Evolutionary conservation across 805 yeast species (phyloP).

Genomic region (Candida golubevii): DNA sequence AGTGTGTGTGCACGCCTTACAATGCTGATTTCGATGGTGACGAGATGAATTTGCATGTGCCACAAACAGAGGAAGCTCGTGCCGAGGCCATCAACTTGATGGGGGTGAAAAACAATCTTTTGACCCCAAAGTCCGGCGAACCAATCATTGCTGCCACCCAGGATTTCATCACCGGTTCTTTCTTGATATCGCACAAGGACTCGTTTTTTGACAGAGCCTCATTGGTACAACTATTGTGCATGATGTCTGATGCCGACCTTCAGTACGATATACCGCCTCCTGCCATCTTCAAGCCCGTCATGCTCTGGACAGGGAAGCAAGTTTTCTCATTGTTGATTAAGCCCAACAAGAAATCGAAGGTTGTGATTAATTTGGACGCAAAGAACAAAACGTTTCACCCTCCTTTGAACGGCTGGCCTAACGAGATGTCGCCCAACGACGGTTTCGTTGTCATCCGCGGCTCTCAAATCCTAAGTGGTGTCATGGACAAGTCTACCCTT

Average conservation of each 20-base stretch:
- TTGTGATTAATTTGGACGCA: conserved; percentile 87
- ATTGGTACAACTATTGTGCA: conserved; percentile 74
- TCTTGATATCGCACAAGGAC: conserved; percentile 87
- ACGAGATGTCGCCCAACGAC: conserved; percentile 96
- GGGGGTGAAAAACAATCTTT: conserved; percentile 94
- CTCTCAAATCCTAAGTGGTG: conserved; percentile 83
- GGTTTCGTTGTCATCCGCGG: conserved; percentile 90
- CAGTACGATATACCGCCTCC: conserved; percentile 97
- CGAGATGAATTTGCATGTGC: conserved; percentile 98
- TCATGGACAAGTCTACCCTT: conserved; percentile 91
- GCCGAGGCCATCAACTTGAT: conserved; percentile 97
- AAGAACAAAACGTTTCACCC: conserved; percentile 86
- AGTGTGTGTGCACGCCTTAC: conserved; percentile 98
- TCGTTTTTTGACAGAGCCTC: conserved; percentile 86
- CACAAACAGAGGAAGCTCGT: conserved; percentile 97
- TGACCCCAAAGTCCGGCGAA: conserved; percentile 97
- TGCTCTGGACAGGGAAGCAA: conserved; percentile 97
- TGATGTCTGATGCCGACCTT: conserved; percentile 91
- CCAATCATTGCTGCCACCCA: conserved; percentile 99
- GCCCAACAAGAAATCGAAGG: conserved; percentile 74
- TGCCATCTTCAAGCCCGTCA: conserved; percentile 81
- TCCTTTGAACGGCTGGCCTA: conserved; percentile 67
- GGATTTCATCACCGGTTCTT: conserved; percentile 97
- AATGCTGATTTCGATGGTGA: conserved; percentile 99
- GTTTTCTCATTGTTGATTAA: conserved; percentile 81